Evolutionary conservation across 768 basidiomycete species (phyloP), one percentile per base, ranked within the genome.

Genomic region (Lentinula lateritia): DNA sequence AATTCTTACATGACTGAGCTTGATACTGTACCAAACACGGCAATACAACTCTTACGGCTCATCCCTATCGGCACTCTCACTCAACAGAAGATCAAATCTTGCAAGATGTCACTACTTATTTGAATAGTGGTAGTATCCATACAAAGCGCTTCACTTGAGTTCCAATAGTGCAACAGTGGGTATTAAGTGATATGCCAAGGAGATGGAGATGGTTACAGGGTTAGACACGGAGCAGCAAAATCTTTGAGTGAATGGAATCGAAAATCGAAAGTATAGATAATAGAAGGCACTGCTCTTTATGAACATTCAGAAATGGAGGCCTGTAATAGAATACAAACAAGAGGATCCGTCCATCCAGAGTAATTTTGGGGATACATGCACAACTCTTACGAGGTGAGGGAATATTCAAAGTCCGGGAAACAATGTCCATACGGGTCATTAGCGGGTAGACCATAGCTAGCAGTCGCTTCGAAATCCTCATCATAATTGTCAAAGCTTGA

Each of bases 381-480:
- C 23, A 16, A 45, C n/a, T 48, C 32, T 32, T 58, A 61, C 50
- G 41, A 46, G 20, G 18, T 28, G 45, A 61, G 72, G 35, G 86
- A 83, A 70, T 92, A 92, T 56, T 92, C 90, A 67, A 93, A 94
- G 60, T 88, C 85, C 16, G 88, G 86, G 77, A 95, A 95, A 39
- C 77, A 78, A 18, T 74, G 69, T 38, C 92, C 93, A 73, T 85
- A 83, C 3, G 75, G 79, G 72, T 92, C 90, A 3, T 76, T 68
- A 0, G 77, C 81, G 7, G 75, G 73, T 56, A 78, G 69, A 13
- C 91, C 91, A 65, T 93, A 93, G 53, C 74, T 67, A 46, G 80
- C 69, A 0, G 83, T 74, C 0, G 76, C 86, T 67, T 88, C 83
- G 8, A 41, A 41, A 66, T 89, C 90, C 69, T 92, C 91, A 0